phyloP scores from a whole-genome alignment of 371 early-diverging fungal species.

The Mucor sp. region DNA sequence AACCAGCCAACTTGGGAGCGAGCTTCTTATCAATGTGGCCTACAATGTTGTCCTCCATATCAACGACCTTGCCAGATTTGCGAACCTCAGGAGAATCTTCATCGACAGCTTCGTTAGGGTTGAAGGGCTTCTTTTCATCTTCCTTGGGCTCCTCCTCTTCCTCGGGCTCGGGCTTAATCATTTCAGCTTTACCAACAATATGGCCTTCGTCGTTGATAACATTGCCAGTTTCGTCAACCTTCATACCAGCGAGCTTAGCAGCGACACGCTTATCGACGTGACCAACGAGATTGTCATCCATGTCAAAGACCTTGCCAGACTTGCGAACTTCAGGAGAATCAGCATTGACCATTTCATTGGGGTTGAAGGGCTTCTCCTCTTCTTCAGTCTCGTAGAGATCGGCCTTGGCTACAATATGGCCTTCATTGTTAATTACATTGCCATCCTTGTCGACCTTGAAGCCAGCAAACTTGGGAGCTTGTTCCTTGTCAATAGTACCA shows the following conservation, averaged over 20 bases:
- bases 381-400: conserved; percentile 15
- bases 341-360: conserved; percentile 9
- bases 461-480: conserved; percentile 22
- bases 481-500: conserved; percentile 16
- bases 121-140: conserved; percentile 7
- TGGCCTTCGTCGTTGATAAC: conserved; percentile 15
- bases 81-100: conserved; percentile 28
- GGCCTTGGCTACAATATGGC: conserved; percentile 22
- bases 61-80: conserved; percentile 29
- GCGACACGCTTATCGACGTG: conserved; percentile 4
- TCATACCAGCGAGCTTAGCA: conserved; percentile 16
- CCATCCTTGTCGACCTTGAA: conserved; percentile 23
- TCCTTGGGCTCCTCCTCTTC: conserved; percentile 9
- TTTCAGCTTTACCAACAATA: conserved; percentile 21
- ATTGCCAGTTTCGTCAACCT: conserved; percentile 23
- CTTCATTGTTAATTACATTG: conserved; percentile 21
- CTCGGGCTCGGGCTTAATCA: conserved; percentile 9
- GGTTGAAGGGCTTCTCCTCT: conserved; percentile 8
- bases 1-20: conserved; percentile 19
- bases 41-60: conserved; percentile 23
- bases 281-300: conserved; percentile 23
- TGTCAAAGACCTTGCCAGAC: conserved; percentile 23
- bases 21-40: conserved; percentile 17
- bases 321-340: conserved; percentile 21
- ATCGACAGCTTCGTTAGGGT: conserved; percentile 15